Conservation (phyloP, 169 alveolate genomes). For the Plasmodium relictum region DNA sequence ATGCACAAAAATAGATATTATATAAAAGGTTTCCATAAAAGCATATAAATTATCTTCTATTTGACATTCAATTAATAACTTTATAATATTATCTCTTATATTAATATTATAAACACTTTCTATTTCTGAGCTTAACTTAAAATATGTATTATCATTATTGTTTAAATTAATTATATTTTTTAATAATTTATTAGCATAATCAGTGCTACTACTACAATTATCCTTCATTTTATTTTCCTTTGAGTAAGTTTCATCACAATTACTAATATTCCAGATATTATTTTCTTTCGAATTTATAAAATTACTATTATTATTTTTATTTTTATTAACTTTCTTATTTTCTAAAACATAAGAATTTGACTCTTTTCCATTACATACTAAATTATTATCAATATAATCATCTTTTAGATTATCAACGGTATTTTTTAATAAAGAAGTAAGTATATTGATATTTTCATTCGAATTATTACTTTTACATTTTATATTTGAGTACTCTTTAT, state of each 20-base stretch:
- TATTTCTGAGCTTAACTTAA: conserved; percentile 57
- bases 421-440: conserved; percentile 18
- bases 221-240: conserved; percentile 1
- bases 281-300: neutral
- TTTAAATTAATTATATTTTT: conserved; percentile 46
- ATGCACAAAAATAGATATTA: conserved; percentile 55
- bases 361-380: neutral
- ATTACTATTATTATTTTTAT: conserved; percentile 1
- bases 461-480: conserved; percentile 22
- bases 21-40: conserved; percentile 76
- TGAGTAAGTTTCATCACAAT: neutral
- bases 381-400: neutral
- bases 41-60: conserved; percentile 77
- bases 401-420: neutral
- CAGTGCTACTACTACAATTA: neutral
- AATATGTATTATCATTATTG: conserved; percentile 51
- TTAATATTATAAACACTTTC: conserved; percentile 72
- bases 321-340: neutral
- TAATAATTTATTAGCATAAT: conserved; percentile 26
- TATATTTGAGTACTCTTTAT: conserved; percentile 3
- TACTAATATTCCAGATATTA: neutral
- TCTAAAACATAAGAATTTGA: neutral
- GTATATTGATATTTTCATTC: conserved; percentile 25
- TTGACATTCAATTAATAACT: conserved; percentile 65
- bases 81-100: conserved; percentile 63